A percentile compares a stretch with the other conserved stretches of the same genome.
phyloP scores from a whole-genome alignment of 1,284 basidiomycete species.

The Heliocybe sulcata region DNA sequence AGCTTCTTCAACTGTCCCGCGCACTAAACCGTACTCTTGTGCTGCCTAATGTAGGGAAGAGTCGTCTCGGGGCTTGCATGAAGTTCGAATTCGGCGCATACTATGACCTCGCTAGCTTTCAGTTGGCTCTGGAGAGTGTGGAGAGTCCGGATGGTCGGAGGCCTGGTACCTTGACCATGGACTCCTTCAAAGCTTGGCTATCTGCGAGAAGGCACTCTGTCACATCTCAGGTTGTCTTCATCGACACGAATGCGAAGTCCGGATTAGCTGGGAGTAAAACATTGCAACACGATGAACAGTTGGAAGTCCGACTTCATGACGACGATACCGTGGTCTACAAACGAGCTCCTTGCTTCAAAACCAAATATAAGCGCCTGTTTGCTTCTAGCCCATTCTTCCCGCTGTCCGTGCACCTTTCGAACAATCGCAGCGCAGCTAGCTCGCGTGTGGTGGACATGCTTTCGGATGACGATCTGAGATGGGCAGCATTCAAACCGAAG shows the following conservation, averaged over 20 bases:
- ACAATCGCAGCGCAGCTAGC: background rate
- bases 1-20: constrained; percentile 33
- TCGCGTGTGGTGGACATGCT: background rate
- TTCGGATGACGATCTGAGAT: background rate
- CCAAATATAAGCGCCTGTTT: background rate
- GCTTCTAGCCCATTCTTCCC: background rate
- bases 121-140: constrained; percentile 3
- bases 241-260: background rate
- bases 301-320: background rate
- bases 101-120: constrained; percentile 30
- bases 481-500: background rate
- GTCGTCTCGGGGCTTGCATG: constrained; percentile 38
- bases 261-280: background rate
- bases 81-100: constrained; percentile 35
- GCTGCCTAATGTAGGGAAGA: constrained; percentile 43
- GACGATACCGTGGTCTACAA: background rate
- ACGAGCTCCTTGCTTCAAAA: background rate
- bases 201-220: constrained; percentile 18
- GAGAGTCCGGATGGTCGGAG: constrained; percentile 7
- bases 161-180: constrained; percentile 19
- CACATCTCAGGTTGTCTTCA: constrained; percentile 15
- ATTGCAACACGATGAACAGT: background rate
- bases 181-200: constrained; percentile 29
- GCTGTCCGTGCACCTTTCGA: background rate
- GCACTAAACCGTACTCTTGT: constrained; percentile 40